Base-by-base conservation (phyloP, 163 green algal species). In the Prototheca cutis region DNA sequence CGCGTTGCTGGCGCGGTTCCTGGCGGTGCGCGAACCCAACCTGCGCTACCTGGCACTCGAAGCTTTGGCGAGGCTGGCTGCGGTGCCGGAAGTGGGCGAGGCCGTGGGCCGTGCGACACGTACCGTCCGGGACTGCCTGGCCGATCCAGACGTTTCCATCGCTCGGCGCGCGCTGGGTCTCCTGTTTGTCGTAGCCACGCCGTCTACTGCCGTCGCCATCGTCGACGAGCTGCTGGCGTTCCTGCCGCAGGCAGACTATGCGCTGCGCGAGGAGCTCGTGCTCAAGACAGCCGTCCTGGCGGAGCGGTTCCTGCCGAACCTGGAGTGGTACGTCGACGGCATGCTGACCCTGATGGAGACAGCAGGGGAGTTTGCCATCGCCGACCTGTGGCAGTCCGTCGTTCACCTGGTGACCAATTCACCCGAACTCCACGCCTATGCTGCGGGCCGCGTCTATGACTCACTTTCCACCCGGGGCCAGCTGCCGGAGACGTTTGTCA, bases 331-430 rank as follows among this genome's bases (percentile, higher is more conserved):
- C 33, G 65, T 85, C 23, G 79, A 91, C 58, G 64, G 77, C 28
- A 87, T 87, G 53, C 71, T 94, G n/a, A 62, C 51, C 4, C 73
- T 94, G 31, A 85, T 93, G 40, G 86, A 96, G 66, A 81, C 83
- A 15, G 88, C 85, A 1, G 92, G 92, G 5, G 92, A 98, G 65
- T 90, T 89, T 51, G 66, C 67, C 31, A 82, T 75, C 39, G 86
- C 95, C 42, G 91, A 97, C 57, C 83, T 98, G 53, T 99, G 93
- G 93, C 84, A 95, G 67, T 83, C 86, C 23, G 80, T 90, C 24
- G 87, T 95, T 55, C 92, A 98, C 77, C 77, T 98, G 58, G 80
- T 98, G n/a, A 95, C 88, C 59, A 95, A 94, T 72, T 81, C 94
- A 62, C 78, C 82, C 17, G 67, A 80, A 51, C 84, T 96, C 66